These are phyloP conservation scores for Actinidia chinensis DNA, from an alignment of 179 eudicot genomes.

Conservation along the genomic window DNA sequence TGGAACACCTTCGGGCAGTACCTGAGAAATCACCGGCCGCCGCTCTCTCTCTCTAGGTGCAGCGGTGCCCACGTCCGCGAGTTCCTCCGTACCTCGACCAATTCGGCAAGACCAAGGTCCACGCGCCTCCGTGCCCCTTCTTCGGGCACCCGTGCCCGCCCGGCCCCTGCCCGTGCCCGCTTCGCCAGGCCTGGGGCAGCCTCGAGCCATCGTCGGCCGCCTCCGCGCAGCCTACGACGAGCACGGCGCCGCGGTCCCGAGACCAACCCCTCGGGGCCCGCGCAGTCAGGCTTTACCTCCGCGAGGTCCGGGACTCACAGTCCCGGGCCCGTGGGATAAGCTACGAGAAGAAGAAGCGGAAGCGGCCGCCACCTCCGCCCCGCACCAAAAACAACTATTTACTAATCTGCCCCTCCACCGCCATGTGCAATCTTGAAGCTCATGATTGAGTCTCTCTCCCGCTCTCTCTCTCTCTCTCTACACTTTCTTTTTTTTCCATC, in stretches of 20 bases:
- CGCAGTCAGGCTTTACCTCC: constrained; percentile 64
- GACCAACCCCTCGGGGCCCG: constrained; percentile 74
- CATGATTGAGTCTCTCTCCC: background rate
- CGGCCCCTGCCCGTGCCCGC: constrained; percentile 83
- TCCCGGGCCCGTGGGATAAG: constrained; percentile 63
- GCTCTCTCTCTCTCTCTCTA: too few relatives aligned
- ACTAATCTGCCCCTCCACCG: constrained; percentile 19
- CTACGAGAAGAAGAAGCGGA: constrained; percentile 77
- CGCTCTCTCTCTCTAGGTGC: constrained; percentile 57
- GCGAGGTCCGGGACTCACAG: constrained; percentile 61
- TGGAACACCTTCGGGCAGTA: constrained; percentile 88
- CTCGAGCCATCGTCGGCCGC: constrained; percentile 81
- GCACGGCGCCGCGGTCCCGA: constrained; percentile 71
- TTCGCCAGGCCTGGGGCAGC: constrained; percentile 85
- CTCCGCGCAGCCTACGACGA: constrained; percentile 85
- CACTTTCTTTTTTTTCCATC: background rate
- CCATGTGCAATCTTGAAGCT: constrained; percentile 7
- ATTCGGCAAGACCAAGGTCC: constrained; percentile 82
- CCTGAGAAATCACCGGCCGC: constrained; percentile 74
- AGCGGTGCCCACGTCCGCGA: constrained; percentile 88
- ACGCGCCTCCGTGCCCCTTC: constrained; percentile 61
- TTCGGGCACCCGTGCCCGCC: constrained; percentile 80
- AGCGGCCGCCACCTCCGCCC: constrained; percentile 40
- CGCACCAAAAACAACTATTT: background rate
- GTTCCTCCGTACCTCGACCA: constrained; percentile 81